Conservation (phyloP, 768 basidiomycete species). For the Daedaleopsis nitida region DNA sequence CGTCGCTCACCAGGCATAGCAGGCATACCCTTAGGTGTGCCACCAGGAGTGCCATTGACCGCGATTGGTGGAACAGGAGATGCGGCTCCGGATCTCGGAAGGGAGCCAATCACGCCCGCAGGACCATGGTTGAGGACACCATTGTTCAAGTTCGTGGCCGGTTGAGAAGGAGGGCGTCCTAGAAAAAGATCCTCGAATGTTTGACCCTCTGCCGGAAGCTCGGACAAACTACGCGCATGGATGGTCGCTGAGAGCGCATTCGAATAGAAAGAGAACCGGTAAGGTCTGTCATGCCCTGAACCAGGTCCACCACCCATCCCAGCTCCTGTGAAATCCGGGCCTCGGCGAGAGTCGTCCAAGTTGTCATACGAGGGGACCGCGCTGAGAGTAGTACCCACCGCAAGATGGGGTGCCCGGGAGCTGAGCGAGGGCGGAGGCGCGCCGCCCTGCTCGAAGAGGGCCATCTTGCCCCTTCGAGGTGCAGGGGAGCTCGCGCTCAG, state of each 20-base stretch:
- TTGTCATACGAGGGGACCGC: conserved; percentile 45
- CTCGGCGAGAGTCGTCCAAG: conserved; percentile 23
- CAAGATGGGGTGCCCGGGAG: conserved; percentile 32
- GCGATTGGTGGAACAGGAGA: conserved; percentile 13
- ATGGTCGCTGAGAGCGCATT: conserved; percentile 91
- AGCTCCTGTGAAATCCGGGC: conserved; percentile 6
- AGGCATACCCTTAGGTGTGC: conserved; percentile 20
- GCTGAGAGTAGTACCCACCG: conserved; percentile 33
- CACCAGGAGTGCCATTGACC: background rate
- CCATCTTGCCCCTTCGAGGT: conserved; percentile 82
- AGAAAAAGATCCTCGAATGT: conserved; percentile 89
- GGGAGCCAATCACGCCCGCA: conserved; percentile 1
- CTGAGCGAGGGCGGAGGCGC: conserved; percentile 48
- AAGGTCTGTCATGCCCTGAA: conserved; percentile 76
- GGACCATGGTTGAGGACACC: background rate
- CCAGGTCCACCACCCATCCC: conserved; percentile 17
- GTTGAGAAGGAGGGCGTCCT: conserved; percentile 38
- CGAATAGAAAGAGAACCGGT: conserved; percentile 98
- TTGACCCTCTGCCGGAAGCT: conserved; percentile 93
- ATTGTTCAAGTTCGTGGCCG: conserved; percentile 3
- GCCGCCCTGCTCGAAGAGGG: conserved; percentile 71
- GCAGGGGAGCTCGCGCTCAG: conserved; percentile 79
- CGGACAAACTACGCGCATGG: conserved; percentile 89
- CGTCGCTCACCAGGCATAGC: conserved; percentile 16
- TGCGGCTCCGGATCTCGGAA: conserved; percentile 12